Percentiles rank a stretch among this genome's conserved stretches.
These are phyloP conservation scores for Fistulifera pelliculosa DNA, from an alignment of 108 stramenopile species.

Conservation along the genomic window DNA sequence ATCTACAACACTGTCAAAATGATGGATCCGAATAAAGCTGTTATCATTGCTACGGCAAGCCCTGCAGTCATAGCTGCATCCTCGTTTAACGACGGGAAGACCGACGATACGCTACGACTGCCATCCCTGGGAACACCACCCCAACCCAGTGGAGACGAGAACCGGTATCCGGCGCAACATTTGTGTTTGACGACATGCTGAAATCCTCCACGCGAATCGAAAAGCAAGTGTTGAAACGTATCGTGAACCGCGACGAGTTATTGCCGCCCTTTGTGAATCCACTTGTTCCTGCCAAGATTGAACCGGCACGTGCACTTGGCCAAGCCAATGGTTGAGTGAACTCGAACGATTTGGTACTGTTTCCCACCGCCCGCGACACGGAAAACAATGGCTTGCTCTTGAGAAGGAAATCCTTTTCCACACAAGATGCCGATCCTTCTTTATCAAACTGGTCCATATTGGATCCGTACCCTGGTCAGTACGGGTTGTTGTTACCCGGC, in stretches of 20 bases:
- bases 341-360: not conserved
- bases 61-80: constrained; percentile 27
- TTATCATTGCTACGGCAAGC: constrained; percentile 46
- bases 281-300: constrained; percentile 41
- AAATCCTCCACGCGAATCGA: constrained; percentile 26
- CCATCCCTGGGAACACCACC: no score
- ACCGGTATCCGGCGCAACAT: constrained; percentile 48
- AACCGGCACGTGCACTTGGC: constrained; percentile 38
- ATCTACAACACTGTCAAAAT: constrained; percentile 31
- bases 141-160: constrained; percentile 47
- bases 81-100: constrained; percentile 34
- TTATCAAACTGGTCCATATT: constrained; percentile 9
- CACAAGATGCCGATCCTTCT: no score
- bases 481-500: constrained; percentile 17
- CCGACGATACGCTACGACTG: no score
- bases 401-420: no score
- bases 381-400: no score
- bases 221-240: constrained; percentile 31
- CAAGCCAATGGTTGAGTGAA: no score
- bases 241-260: constrained; percentile 43
- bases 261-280: constrained; percentile 59
- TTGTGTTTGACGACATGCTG: constrained; percentile 39
- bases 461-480: not conserved
- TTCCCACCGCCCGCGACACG: no score
- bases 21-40: constrained; percentile 41